phyloP scores from a whole-genome alignment of 2,329 filamentous ascomycete genomes.

The Chrysoporthe deuterocubensis region DNA sequence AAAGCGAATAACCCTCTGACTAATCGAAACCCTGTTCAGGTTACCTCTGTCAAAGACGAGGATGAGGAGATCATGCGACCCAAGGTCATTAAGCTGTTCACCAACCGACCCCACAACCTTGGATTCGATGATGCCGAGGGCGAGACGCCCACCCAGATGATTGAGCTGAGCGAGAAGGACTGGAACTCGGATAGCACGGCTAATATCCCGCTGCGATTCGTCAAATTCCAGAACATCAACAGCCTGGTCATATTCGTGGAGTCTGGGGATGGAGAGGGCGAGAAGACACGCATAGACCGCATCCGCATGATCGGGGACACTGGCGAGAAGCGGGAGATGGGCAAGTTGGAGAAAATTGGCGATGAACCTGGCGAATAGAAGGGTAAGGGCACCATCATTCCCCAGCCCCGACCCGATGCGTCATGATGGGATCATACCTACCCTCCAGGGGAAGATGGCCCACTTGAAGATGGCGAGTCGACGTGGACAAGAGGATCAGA shows the following conservation, averaged over 20 bases:
- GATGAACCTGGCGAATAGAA: slow-evolving; percentile 68
- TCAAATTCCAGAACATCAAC: slow-evolving; percentile 95
- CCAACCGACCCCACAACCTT: slow-evolving; percentile 86
- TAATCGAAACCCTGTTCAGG: slow-evolving; percentile 51
- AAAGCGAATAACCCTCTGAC: neutral
- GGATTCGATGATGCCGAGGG: slow-evolving; percentile 96
- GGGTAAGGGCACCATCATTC: neutral
- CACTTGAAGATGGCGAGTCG: slow-evolving; percentile 7
- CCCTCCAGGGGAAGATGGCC: neutral
- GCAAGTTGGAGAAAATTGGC: slow-evolving; percentile 92
- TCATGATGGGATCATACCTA: neutral
- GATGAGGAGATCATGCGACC: slow-evolving; percentile 82
- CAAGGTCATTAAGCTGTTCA: slow-evolving; percentile 81
- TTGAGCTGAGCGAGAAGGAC: slow-evolving; percentile 74
- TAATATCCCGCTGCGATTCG: slow-evolving; percentile 77
- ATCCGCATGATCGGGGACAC: slow-evolving; percentile 83
- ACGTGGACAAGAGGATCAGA: neutral
- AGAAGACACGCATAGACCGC: slow-evolving; percentile 83
- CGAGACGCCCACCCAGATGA: slow-evolving; percentile 76
- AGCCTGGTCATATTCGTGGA: slow-evolving; percentile 88
- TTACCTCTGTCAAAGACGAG: slow-evolving; percentile 73
- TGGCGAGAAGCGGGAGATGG: slow-evolving; percentile 90
- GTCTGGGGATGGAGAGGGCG: slow-evolving; percentile 79
- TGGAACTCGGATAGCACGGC: slow-evolving; percentile 83
- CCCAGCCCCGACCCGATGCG: slow-evolving; percentile 6